phyloP scores from a whole-genome alignment of 2,329 filamentous ascomycete species.

The Aspergillus japonicus region DNA sequence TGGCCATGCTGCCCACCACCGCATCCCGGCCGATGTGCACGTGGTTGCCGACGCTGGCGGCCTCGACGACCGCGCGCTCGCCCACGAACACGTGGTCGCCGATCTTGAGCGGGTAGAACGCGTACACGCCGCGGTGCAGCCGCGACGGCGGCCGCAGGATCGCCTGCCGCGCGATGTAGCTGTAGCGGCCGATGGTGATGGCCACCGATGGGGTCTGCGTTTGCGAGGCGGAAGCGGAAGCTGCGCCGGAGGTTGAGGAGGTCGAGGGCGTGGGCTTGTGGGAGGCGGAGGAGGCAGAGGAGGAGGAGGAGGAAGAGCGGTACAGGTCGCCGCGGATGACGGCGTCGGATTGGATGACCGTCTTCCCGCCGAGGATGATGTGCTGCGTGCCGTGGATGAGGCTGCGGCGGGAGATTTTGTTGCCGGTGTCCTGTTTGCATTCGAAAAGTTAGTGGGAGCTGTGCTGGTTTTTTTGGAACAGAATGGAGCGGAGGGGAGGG shows the following conservation, averaged over 20 bases:
- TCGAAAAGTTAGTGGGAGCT: not conserved
- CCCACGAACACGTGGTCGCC: conserved; percentile 94
- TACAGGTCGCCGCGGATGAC: conserved; percentile 90
- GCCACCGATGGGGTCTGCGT: conserved; percentile 45
- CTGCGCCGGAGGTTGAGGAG: conserved; percentile 36
- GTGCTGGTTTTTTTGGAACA: not conserved
- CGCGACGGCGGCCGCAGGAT: conserved; percentile 81
- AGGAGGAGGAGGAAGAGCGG: conserved; percentile 41
- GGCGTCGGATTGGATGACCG: conserved; percentile 91
- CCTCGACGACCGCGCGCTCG: conserved; percentile 71
- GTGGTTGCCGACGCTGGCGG: conserved; percentile 78
- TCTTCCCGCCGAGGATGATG: conserved; percentile 95
- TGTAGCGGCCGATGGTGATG: conserved; percentile 88
- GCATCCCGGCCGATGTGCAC: conserved; percentile 79
- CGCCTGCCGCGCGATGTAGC: conserved; percentile 76
- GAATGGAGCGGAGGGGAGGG: not conserved
- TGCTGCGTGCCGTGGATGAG: conserved; percentile 93
- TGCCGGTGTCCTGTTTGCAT: conserved; percentile 78
- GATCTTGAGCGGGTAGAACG: conserved; percentile 80
- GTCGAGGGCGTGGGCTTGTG: conserved; percentile 5
- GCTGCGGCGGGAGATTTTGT: conserved; percentile 93
- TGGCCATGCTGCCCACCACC: conserved; percentile 79
- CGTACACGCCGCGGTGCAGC: conserved; percentile 66
- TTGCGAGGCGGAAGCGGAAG: conserved; percentile 18
- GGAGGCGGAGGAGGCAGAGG: conserved; percentile 16